Evolutionary conservation across 164 flowering plant species (phyloP).

Genomic region (Magnolia kwangsiensis): DNA sequence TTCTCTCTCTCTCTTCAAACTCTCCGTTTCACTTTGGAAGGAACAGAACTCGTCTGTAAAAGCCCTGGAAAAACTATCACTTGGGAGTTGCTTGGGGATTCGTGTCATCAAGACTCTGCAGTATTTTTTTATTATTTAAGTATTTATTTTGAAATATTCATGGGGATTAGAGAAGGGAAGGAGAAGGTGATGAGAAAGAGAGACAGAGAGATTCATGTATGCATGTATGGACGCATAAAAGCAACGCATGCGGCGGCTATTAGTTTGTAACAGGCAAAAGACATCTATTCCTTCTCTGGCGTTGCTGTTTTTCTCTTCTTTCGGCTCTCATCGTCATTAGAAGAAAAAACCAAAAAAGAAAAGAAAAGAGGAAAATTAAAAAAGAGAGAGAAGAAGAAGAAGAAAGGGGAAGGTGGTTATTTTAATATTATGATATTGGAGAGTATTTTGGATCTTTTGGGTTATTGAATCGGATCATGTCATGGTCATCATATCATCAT

Average conservation of each 20-base stretch:
- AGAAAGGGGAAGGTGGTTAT: not conserved
- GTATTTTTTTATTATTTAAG: not conserved
- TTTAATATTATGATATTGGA: not conserved
- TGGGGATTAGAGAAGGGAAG: not conserved
- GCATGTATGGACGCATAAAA: slow-evolving; percentile 1
- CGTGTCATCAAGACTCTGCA: slow-evolving; percentile 12
- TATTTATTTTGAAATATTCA: not conserved
- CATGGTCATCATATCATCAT: not conserved
- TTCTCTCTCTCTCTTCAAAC: slow-evolving; percentile 6
- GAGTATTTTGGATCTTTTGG: not conserved
- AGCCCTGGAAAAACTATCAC: slow-evolving; percentile 34
- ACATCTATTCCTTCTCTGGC: not conserved
- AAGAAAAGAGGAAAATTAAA: not conserved
- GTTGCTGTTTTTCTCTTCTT: not conserved
- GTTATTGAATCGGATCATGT: not conserved
- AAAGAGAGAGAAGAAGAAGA: not conserved
- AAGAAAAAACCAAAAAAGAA: not conserved
- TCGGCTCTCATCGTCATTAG: not conserved
- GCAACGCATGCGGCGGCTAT: not conserved
- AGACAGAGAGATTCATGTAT: slow-evolving; percentile 1
- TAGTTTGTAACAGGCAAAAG: not conserved
- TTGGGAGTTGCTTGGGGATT: slow-evolving; percentile 28
- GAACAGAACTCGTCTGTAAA: slow-evolving; percentile 36
- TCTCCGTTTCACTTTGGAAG: slow-evolving; percentile 6
- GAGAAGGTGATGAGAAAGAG: slow-evolving; percentile 11